Conservation (phyloP, 352 stramenopile species). For the Globisporangium viniferum region DNA sequence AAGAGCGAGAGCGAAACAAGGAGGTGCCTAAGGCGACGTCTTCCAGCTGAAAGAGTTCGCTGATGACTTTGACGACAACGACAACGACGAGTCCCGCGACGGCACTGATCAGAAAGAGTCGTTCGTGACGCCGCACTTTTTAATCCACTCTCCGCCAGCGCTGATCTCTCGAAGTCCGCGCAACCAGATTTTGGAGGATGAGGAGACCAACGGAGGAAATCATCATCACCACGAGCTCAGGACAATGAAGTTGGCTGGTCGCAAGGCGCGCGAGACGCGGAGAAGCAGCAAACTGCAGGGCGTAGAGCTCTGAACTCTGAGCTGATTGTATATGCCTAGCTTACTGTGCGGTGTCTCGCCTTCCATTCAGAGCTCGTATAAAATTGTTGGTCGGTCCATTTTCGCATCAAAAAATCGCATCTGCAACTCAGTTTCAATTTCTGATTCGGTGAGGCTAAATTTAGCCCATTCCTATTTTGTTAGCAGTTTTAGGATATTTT, state of each 20-base stretch:
- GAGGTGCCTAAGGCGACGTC: neutral
- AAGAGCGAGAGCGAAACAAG: neutral
- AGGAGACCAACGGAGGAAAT: neutral
- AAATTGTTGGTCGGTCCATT: neutral
- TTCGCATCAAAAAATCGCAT: neutral
- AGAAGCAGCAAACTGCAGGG: neutral
- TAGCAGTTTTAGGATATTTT: neutral
- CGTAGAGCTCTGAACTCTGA: neutral
- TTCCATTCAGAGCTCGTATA: neutral
- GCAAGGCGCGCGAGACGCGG: neutral
- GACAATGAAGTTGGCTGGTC: neutral
- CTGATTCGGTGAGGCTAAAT: neutral
- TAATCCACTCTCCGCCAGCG: slow-evolving; percentile 6
- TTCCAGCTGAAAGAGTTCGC: neutral
- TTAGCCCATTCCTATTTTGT: neutral
- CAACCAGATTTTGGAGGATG: neutral
- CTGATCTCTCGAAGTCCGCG: neutral
- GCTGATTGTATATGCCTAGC: neutral
- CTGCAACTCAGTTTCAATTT: neutral
- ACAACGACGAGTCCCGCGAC: neutral
- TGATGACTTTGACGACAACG: neutral
- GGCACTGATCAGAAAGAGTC: slow-evolving; percentile 2
- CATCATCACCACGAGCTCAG: neutral
- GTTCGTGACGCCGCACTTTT: slow-evolving; percentile 12
- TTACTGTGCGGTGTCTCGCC: too few relatives aligned